Base-by-base conservation (phyloP, 371 early-diverging fungal species). In the Homolaphlyctis polyrhiza region DNA sequence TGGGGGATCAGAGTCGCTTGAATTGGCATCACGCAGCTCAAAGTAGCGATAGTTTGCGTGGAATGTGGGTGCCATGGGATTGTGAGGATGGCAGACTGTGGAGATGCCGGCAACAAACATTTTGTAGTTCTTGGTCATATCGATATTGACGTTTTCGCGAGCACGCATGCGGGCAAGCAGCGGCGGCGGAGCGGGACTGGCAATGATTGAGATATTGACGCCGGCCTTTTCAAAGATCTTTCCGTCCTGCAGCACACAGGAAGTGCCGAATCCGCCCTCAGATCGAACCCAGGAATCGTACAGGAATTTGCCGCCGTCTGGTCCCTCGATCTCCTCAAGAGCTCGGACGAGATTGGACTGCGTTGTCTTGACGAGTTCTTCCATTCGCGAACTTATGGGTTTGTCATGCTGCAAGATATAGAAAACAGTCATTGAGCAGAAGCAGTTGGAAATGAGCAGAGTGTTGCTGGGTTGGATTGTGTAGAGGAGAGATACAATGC, bases 31-130 rank as follows among this genome's bases (percentile, higher is more conserved):
- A 21, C 36, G 57, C 35, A 81, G 68, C 65, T 98, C 97, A 84
- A 98, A 96, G 71, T 97, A 96, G 18, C 98, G 87, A 75, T 95
- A 98, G 77, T 98, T 98, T 74, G 92, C 78, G 67, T 98, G 98
- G 2, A 92, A 89, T 0, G 98, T 98, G 0, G 98, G 97, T 0
- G 91, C 94, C 67, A 89, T 85, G 18, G 97, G 98, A 75, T 96
- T 98, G 70, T 87, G 85, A 25, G 97, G 96, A 63, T 98, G 97
- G 71, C 96, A 86, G 35, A 98, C 96, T 48, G 92, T 80, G 1
- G 90, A 90, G 51, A 96, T 89, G 2, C 97, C 97, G 0, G 95
- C 91, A 1, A 89, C 97, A 68, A 92, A 93, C 80, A 92, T 76
- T 35, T 73, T 50, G 65, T 70, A 75, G 52, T 60, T 58, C 13